These are phyloP conservation scores for Saccharomycopsis sp. DNA, from an alignment of 805 yeast species.

Conservation along the genomic window DNA sequence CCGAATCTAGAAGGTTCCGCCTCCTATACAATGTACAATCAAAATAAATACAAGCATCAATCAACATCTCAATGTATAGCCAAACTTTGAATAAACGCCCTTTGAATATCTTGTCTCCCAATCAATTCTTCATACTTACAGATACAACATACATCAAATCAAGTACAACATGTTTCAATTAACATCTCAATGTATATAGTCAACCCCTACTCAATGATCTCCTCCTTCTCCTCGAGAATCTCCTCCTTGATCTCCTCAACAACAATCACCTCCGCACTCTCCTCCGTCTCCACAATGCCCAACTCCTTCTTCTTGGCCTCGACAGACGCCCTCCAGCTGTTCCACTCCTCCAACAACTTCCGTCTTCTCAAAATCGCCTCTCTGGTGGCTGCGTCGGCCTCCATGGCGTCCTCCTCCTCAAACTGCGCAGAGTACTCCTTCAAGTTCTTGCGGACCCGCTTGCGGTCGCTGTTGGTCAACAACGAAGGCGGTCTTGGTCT, in stretches of 20 bases:
- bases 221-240: conserved; percentile 64
- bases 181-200: no score
- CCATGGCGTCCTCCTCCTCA: conserved; percentile 94
- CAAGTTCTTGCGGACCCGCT: conserved; percentile 85
- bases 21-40: no score
- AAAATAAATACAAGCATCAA: no score
- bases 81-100: no score
- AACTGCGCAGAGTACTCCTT: conserved; percentile 86
- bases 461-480: conserved; percentile 70
- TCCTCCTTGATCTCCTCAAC: conserved; percentile 78
- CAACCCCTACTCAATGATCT: conserved; percentile 43
- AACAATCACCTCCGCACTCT: conserved; percentile 47
- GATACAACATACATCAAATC: no score
- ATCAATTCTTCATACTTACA: no score
- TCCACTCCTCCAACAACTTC: conserved; percentile 80
- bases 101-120: no score
- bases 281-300: conserved; percentile 34
- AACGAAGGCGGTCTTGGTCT: conserved; percentile 90
- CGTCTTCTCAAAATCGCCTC: conserved; percentile 84
- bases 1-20: no score
- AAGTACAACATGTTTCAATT: no score
- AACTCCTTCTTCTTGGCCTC: conserved; percentile 42
- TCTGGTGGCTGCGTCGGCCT: conserved; percentile 85
- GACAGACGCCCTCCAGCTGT: conserved; percentile 57
- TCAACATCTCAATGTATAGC: no score